Evolutionary conservation across 2,329 filamentous ascomycete genomes (phyloP).

Genomic region (Botrytis cinerea): DNA sequence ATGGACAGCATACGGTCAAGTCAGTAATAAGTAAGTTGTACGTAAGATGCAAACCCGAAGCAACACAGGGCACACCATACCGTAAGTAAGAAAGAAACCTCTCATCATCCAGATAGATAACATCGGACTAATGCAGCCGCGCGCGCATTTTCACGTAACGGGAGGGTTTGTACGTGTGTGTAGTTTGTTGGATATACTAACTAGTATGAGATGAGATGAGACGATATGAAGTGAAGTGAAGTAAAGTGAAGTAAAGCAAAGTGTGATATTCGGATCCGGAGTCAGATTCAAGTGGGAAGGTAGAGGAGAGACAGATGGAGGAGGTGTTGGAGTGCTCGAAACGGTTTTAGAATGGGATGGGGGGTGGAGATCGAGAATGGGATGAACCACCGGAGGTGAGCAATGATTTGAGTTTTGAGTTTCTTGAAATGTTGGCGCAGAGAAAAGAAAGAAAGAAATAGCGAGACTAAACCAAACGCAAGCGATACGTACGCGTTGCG

Average conservation of each 20-base stretch:
- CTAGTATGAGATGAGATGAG: no score
- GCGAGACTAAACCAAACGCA: fast-evolving
- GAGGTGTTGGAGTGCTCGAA: not conserved
- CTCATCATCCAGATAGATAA: not conserved
- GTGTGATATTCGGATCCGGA: not conserved
- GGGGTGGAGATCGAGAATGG: no score
- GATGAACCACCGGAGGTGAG: not conserved
- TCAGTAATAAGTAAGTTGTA: not conserved
- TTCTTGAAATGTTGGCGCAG: not conserved
- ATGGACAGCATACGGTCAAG: not conserved
- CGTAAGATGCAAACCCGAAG: not conserved
- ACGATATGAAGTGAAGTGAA: not conserved
- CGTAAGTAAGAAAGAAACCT: not conserved
- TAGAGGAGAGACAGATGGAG: not conserved
- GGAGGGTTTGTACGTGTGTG: not conserved
- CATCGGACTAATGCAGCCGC: not conserved
- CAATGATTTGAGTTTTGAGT: not conserved
- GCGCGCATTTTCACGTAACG: not conserved
- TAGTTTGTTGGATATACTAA: not conserved
- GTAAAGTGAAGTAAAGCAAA: no score
- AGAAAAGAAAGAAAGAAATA: not conserved
- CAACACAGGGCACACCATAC: not conserved
- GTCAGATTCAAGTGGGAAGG: not conserved
- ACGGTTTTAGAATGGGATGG: not conserved
- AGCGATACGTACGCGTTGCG: not conserved